These are phyloP conservation scores for Plasmopara viticola DNA, from an alignment of 352 stramenopile genomes.

Conservation along the genomic window DNA sequence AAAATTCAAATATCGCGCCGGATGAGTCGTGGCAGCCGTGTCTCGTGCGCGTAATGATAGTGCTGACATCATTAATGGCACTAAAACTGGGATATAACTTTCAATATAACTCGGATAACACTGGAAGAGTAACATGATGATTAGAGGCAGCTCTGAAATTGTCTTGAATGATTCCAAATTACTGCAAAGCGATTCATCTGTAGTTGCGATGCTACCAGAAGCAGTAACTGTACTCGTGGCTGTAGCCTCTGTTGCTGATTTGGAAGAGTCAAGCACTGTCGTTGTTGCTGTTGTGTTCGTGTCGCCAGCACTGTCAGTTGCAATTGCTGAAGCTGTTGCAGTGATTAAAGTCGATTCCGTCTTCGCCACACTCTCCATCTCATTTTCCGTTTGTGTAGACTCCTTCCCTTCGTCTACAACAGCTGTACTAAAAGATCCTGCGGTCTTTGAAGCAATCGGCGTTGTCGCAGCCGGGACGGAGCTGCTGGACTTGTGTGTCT, in stretches of 20 bases:
- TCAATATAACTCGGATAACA: constrained; percentile 96
- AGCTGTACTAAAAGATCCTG: constrained; percentile 7
- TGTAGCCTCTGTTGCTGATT: constrained; percentile 10
- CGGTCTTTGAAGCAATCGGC: constrained; percentile 16
- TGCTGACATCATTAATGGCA: constrained; percentile 96
- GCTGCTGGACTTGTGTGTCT: constrained; percentile 25
- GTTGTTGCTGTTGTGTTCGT: constrained; percentile 2
- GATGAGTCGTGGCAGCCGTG: constrained; percentile 46
- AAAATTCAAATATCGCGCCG: constrained; percentile 83
- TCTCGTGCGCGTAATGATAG: constrained; percentile 82
- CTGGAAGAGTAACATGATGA: constrained; percentile 98
- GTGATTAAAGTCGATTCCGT: constrained; percentile 5
- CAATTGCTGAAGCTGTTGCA: constrained; percentile 3
- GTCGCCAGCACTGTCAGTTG: constrained; percentile 4
- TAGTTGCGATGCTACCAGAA: constrained; percentile 6
- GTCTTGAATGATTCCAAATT: constrained; percentile 92
- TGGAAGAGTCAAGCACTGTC: constrained; percentile 5
- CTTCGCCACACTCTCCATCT: constrained; percentile 6
- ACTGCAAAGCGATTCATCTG: constrained; percentile 58
- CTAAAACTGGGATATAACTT: constrained; percentile 91
- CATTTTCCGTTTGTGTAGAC: constrained; percentile 1
- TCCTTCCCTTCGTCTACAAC: constrained; percentile 10
- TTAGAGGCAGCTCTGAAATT: constrained; percentile 95
- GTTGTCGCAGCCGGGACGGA: constrained; percentile 17
- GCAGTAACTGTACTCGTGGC: constrained; percentile 5